These are phyloP conservation scores for Phytophthora sp. DNA, from an alignment of 352 stramenopile species.

Conservation along the genomic window DNA sequence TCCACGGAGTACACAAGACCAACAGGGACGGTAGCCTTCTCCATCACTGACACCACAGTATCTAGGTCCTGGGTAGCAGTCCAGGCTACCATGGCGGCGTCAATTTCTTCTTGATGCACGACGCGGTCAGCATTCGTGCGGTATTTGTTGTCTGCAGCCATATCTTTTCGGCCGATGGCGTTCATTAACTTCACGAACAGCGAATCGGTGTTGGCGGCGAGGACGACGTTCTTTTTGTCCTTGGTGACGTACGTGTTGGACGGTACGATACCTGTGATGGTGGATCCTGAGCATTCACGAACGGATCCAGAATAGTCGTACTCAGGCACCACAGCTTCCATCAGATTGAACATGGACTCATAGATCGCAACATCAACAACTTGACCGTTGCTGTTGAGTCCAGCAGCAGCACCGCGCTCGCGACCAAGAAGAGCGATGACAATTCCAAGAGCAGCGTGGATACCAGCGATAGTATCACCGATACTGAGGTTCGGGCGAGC, in stretches of 20 bases:
- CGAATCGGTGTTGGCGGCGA: conserved; percentile 87
- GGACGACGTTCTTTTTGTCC: conserved; percentile 86
- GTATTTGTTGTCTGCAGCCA: conserved; percentile 63
- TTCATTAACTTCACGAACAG: conserved; percentile 85
- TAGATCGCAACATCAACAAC: conserved; percentile 90
- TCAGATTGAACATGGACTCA: conserved; percentile 88
- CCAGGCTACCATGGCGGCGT: conserved; percentile 62
- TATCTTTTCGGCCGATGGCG: conserved; percentile 62
- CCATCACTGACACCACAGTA: conserved; percentile 63
- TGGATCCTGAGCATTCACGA: conserved; percentile 86
- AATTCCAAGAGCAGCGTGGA: conserved; percentile 83
- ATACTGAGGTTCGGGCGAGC: conserved; percentile 86
- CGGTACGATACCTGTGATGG: conserved; percentile 88
- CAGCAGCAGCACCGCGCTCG: conserved; percentile 44
- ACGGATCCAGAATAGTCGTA: conserved; percentile 83
- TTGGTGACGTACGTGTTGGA: conserved; percentile 87
- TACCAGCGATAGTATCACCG: conserved; percentile 84
- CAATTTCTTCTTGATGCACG: conserved; percentile 62
- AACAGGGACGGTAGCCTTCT: conserved; percentile 59
- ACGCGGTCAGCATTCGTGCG: conserved; percentile 77
- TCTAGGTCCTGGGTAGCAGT: conserved; percentile 53
- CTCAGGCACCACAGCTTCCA: conserved; percentile 85
- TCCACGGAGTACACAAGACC: conserved; percentile 83
- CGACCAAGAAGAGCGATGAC: conserved; percentile 81
- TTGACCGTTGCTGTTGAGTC: conserved; percentile 50